Conservation (phyloP, 805 yeast species). For the Debaryomyces tyrocola region DNA sequence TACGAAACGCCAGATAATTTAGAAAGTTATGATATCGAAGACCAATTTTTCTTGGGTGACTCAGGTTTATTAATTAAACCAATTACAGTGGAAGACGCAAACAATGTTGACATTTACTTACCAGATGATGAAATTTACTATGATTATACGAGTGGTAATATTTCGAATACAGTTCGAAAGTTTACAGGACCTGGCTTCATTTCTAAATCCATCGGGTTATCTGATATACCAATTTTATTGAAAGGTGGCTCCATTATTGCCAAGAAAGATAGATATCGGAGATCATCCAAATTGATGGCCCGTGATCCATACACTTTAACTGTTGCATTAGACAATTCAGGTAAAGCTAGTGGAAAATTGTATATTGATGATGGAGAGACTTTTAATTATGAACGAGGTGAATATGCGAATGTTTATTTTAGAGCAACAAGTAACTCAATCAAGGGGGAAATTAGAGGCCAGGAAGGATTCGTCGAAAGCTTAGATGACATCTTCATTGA, state of each 20-base stretch:
- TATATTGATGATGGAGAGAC: constrained; percentile 88
- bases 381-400: constrained; percentile 53
- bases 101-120: constrained; percentile 41
- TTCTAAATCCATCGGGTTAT: constrained; percentile 46
- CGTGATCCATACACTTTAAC: constrained; percentile 80
- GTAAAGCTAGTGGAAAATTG: constrained; percentile 55
- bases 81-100: constrained; percentile 56
- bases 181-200: constrained; percentile 28
- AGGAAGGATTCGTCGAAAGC: constrained; percentile 9
- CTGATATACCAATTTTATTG: constrained; percentile 67
- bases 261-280: constrained; percentile 70
- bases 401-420: constrained; percentile 46
- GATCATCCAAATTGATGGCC: constrained; percentile 74
- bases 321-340: constrained; percentile 52
- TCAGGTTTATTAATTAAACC: constrained; percentile 80
- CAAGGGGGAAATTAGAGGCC: constrained; percentile 5
- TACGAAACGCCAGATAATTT: constrained; percentile 52
- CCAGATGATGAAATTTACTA: constrained; percentile 61
- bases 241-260: constrained; percentile 79
- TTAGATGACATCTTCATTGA: constrained; percentile 49
- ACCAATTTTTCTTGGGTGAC: constrained; percentile 77
- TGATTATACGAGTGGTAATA: constrained; percentile 45
- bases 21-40: constrained; percentile 62
- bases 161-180: constrained; percentile 4
- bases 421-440: constrained; percentile 33